Evolutionary conservation across 2,329 filamentous ascomycete species (phyloP).

Genomic region (Rhytidhysteron rufulum): DNA sequence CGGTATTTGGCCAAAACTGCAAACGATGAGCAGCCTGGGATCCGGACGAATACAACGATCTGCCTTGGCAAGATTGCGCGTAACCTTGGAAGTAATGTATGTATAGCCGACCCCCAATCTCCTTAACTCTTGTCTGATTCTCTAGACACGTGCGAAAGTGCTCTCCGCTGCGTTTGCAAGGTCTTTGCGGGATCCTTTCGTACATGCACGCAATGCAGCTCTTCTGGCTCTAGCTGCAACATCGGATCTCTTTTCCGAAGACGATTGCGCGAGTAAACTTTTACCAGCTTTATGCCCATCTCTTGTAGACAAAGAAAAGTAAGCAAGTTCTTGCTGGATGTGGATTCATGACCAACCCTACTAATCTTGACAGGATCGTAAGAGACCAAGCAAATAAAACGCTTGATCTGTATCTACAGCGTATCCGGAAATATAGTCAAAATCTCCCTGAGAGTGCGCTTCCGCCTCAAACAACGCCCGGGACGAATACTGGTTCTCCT

Average conservation of each 20-base stretch:
- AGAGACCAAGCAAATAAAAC: conserved; percentile 90
- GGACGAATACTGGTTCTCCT: conserved; percentile 50
- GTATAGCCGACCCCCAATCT: conserved; percentile 7
- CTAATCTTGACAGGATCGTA: conserved; percentile 53
- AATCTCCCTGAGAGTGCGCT: conserved; percentile 77
- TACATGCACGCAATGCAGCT: conserved; percentile 87
- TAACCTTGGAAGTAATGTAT: conserved; percentile 65
- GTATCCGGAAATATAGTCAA: conserved; percentile 72
- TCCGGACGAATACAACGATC: conserved; percentile 96
- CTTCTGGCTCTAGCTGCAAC: conserved; percentile 84
- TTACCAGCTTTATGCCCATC: conserved; percentile 79
- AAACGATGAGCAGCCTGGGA: conserved; percentile 95
- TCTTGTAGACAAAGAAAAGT: conserved; percentile 91
- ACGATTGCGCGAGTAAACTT: conserved; percentile 81
- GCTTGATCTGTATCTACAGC: conserved; percentile 78
- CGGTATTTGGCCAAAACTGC: conserved; percentile 91
- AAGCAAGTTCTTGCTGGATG: conserved; percentile 9
- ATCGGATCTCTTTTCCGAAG: conserved; percentile 78
- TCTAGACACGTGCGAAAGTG: conserved; percentile 76
- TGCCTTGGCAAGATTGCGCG: conserved; percentile 95
- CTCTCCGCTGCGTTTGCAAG: conserved; percentile 88
- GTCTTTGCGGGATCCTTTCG: conserved; percentile 86
- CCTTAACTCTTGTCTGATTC: neutral
- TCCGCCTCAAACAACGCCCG: conserved; percentile 54
- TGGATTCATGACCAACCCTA: neutral